Percentiles rank a stretch among this genome's conserved stretches.
Evolutionary conservation across 257 asterid genomes (phyloP).

Genomic region (Galeopsis tetrahit): DNA sequence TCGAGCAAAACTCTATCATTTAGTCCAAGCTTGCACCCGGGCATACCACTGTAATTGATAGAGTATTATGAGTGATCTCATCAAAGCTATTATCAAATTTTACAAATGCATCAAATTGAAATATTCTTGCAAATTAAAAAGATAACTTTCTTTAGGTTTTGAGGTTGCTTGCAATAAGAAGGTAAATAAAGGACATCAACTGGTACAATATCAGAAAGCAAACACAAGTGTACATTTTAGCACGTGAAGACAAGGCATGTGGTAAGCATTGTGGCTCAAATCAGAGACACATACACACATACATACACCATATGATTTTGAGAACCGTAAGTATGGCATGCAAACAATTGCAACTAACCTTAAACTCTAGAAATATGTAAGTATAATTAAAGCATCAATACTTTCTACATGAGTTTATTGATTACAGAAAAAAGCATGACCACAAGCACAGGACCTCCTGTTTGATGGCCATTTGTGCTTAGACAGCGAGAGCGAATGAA

Average conservation of each 20-base stretch:
- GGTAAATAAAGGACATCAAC: background rate
- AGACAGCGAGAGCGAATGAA: background rate
- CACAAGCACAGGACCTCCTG: slow-evolving; percentile 12
- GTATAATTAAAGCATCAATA: background rate
- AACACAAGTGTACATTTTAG: background rate
- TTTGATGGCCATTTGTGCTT: background rate
- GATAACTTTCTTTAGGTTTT: slow-evolving; percentile 7
- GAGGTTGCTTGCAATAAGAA: slow-evolving; percentile 15
- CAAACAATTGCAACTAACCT: background rate
- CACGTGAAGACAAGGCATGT: background rate
- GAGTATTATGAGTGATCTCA: slow-evolving; percentile 29
- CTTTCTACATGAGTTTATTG: background rate
- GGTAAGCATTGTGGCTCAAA: background rate
- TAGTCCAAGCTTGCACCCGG: slow-evolving; percentile 99
- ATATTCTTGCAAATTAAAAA: slow-evolving; percentile 12
- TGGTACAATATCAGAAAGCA: slow-evolving; percentile 23
- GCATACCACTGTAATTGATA: slow-evolving; percentile 90
- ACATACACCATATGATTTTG: slow-evolving; percentile 10
- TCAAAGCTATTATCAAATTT: background rate
- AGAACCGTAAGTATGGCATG: background rate
- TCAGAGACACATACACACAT: slow-evolving; percentile 3
- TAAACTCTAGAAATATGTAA: slow-evolving; percentile 3
- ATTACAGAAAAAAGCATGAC: background rate
- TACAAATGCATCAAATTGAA: slow-evolving; percentile 2
- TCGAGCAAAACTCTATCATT: slow-evolving; percentile 96